A percentile compares a stretch with the other conserved stretches of the same genome.
Conservation (phyloP, 169 alveolate genomes). For the Cytauxzoon felis region DNA sequence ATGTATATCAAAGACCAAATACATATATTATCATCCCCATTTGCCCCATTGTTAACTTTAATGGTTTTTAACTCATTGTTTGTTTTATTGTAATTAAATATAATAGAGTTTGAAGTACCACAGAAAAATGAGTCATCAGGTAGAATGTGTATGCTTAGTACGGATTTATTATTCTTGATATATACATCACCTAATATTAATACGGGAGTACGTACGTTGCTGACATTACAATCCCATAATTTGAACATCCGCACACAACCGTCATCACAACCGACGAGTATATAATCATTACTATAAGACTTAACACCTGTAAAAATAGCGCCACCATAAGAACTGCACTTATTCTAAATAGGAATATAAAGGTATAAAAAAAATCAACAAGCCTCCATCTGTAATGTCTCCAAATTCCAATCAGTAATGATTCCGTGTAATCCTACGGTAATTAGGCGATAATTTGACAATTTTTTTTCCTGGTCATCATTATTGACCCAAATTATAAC, state of each 20-base stretch:
- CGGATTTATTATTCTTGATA: conserved; percentile 33
- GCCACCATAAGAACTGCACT: conserved; percentile 60
- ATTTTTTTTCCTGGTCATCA: background rate
- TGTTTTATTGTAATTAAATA: conserved; percentile 6
- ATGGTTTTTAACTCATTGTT: background rate
- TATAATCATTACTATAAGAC: conserved; percentile 9
- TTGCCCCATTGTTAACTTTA: background rate
- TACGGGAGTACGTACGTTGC: conserved; percentile 13
- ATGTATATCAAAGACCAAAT: conserved; percentile 54
- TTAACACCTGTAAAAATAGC: conserved; percentile 56
- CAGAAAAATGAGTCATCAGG: conserved; percentile 54
- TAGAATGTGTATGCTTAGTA: conserved; percentile 47
- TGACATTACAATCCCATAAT: conserved; percentile 33
- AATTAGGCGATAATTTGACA: conserved; percentile 42
- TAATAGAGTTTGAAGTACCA: conserved; percentile 53
- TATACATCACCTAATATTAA: conserved; percentile 42
- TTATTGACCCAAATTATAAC: conserved; percentile 46
- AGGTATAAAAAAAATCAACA: background rate
- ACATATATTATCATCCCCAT: conserved; percentile 5
- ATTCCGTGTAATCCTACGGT: conserved; percentile 58
- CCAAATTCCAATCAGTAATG: conserved; percentile 60
- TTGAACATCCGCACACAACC: conserved; percentile 39
- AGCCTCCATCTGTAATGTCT: conserved; percentile 41
- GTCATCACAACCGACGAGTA: conserved; percentile 60
- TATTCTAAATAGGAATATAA: conserved; percentile 9